Base-by-base conservation (phyloP, 805 yeast species). In the Hemisphaericaspora nanyangensis region DNA sequence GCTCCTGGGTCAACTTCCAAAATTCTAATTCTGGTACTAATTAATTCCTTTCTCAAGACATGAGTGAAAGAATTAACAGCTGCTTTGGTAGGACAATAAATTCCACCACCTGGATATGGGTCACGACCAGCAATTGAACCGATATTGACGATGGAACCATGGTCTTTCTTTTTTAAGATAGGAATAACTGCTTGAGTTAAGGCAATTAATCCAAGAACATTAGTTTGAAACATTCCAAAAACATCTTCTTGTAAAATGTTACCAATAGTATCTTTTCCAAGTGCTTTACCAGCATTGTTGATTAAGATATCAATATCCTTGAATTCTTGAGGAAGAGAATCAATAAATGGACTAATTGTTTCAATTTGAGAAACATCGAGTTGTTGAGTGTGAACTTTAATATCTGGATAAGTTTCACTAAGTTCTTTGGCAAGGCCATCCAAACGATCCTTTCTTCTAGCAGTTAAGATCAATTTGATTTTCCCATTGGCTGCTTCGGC, bases 61-160 rank as follows among this genome's bases (percentile, higher is more conserved):
- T 79, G 81, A 5, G 87, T 76, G 56, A 83, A 83, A 0, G 85
- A 81, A 56, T 81, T 78, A 10, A 83, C 76, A 7, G 86, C 83
- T 34, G 83, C 80, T 54, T 83, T 83, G 17, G 86, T 72, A 7
- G 90, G 83, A 68, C 90, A 83, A 58, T 83, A 83, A 47, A 83
- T 79, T 28, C 85, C 75, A 39, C 90, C 90, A 44, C 86, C 86
- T 20, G 88, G 87, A 61, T 83, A 82, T 7, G 87, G 79, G 44
- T 82, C 87, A 63, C 83, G 76, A 29, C 89, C 91, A 8, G 91
- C 91, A 54, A 82, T 79, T 4, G 90, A 82, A 4, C 90, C 89
- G 45, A 83, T 55, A 52, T 82, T 83, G 43, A 83, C 82, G 46
- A 83, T 82, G 52, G 82, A 89, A 52, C 90, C 90, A 13, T 70